Evolutionary conservation across 768 basidiomycete genomes (phyloP), one percentile per base, ranked within the genome.

Genomic region (Psilocybe cyanescens): DNA sequence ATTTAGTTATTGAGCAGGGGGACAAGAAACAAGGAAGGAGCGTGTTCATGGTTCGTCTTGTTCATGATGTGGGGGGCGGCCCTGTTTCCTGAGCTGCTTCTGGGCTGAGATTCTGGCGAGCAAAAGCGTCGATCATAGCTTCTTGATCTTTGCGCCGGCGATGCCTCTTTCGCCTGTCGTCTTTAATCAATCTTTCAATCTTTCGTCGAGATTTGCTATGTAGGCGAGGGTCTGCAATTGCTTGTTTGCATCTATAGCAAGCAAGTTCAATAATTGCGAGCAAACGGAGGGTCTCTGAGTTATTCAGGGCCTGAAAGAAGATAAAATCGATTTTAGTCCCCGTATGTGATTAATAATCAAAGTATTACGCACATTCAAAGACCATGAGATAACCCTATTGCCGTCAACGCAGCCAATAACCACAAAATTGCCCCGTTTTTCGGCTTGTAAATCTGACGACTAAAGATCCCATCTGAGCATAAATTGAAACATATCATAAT

Each of bases 351-450:
- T 19, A 14, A 17, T 2, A 54, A 57, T 48, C 55, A 59, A 47
- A n/a, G 62, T 49, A 37, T 39, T 39, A 71, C 87, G 58, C 67
- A 92, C 92, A 69, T 94, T 93, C 61, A 94, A 72, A 31, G 92
- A 94, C 91, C 92, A 94, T 12, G 92, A 94, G 33, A 94, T 79
- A 44, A 94, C 92, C 45, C 83, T 85, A 44, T 80, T 71, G 19
- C 86, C 87, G 60, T 94, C 90, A 19, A 94, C 86, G 58, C 89
- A 90, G 46, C 90, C 88, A 57, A 94, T 84, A 29, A 94, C 91
- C 19, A 94, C 88, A 69, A 94, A 94, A 71, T 93, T 94, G 55
- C 92, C 92, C 64, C 92, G 84, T 75, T 91, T 91, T 75, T 94
- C 92, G 16, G 91, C 92, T 77, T 93, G 90, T 39, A 62, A 62